These are phyloP conservation scores for Penicillium sp. DNA, from an alignment of 2,329 filamentous ascomycete genomes.

Conservation along the genomic window DNA sequence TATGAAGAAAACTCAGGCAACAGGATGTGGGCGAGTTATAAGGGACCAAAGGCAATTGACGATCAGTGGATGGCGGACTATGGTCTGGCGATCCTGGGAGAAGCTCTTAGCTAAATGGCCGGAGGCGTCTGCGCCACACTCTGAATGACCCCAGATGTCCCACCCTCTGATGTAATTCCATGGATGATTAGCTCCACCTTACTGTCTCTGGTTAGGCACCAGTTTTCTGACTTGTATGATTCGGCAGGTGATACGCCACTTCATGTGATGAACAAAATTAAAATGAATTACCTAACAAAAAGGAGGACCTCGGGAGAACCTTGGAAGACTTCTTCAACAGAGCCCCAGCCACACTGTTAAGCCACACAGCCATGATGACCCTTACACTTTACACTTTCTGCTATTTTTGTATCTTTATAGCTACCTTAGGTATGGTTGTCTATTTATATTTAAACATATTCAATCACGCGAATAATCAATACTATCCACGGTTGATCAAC, in stretches of 20 bases:
- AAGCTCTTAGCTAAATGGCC: constrained; percentile 3
- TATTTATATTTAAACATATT: neutral
- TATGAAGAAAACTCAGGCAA: constrained; percentile 6
- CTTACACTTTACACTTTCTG: neutral
- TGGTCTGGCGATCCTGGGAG: neutral
- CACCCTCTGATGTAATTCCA: constrained; percentile 8
- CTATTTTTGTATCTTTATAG: neutral
- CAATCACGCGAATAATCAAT: too few relatives aligned
- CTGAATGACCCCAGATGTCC: neutral
- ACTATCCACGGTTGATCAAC: neutral
- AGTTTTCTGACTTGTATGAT: neutral
- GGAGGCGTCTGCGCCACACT: constrained; percentile 7
- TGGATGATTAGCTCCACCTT: neutral
- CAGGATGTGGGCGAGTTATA: constrained; percentile 10
- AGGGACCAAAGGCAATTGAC: constrained; percentile 3
- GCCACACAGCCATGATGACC: neutral
- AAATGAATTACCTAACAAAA: neutral
- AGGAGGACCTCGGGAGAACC: neutral
- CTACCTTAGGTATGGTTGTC: neutral
- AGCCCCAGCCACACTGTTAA: constrained; percentile 5
- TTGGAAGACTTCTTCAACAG: too few relatives aligned
- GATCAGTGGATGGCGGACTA: constrained; percentile 10
- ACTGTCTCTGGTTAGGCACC: neutral
- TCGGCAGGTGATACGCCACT: neutral
- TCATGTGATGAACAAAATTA: neutral